Conservation (phyloP, 768 basidiomycete species). For the Pleurotus tuoliensis region DNA sequence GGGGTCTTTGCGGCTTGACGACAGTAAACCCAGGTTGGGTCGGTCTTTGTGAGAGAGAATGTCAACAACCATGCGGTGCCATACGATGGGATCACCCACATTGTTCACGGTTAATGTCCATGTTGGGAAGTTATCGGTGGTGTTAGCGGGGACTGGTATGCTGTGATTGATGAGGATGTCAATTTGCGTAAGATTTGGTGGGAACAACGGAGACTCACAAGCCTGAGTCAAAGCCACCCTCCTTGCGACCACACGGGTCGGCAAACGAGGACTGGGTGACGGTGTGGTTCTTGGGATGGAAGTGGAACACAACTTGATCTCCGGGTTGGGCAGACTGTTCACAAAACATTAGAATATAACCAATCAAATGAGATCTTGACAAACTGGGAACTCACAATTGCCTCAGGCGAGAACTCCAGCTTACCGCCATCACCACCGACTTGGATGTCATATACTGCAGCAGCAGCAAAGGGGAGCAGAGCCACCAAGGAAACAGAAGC, state of each 20-base stretch:
- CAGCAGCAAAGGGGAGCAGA: slow-evolving; percentile 46
- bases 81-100: slow-evolving; percentile 22
- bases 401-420: slow-evolving; percentile 44
- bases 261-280: slow-evolving; percentile 37
- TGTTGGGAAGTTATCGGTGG: slow-evolving; percentile 42
- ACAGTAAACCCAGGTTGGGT: slow-evolving; percentile 61
- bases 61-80: not conserved
- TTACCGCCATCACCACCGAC: slow-evolving; percentile 44
- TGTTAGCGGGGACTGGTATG: slow-evolving; percentile 42
- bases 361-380: not conserved
- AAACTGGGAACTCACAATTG: slow-evolving; percentile 37
- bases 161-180: slow-evolving; percentile 20
- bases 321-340: slow-evolving; percentile 33
- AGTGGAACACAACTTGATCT: slow-evolving; percentile 47
- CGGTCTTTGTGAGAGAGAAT: slow-evolving; percentile 29
- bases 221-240: slow-evolving; percentile 42
- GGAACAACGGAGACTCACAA: slow-evolving; percentile 26
- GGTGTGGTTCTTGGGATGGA: slow-evolving; percentile 48
- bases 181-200: not conserved
- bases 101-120: slow-evolving; percentile 53
- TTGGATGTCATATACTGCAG: slow-evolving; percentile 47
- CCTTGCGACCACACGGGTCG: slow-evolving; percentile 38
- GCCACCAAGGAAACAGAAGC: slow-evolving; percentile 42
- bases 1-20: slow-evolving; percentile 46
- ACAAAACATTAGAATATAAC: not conserved